Evolutionary conservation across 2,329 filamentous ascomycete genomes (phyloP).

Genomic region (Scytalidium sp.): DNA sequence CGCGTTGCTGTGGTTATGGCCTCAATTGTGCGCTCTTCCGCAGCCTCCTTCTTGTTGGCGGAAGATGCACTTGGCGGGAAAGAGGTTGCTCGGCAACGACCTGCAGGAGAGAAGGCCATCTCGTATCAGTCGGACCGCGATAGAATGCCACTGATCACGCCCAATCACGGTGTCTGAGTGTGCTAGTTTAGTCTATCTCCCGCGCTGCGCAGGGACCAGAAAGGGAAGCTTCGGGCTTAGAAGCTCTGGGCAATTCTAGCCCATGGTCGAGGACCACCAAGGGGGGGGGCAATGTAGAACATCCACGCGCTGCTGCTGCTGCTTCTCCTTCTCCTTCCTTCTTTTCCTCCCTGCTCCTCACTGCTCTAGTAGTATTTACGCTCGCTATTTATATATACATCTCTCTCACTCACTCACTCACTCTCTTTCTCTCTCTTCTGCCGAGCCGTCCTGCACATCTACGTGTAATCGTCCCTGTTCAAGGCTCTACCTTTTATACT

Average conservation of each 20-base stretch:
- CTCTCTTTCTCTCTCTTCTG: background rate
- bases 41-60: background rate
- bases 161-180: background rate
- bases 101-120: too few relatives aligned
- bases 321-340: background rate
- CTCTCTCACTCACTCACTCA: background rate
- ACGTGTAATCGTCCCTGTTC: too few relatives aligned
- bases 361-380: background rate
- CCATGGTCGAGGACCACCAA: too few relatives aligned
- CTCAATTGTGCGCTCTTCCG: too few relatives aligned
- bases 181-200: too few relatives aligned
- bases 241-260: too few relatives aligned
- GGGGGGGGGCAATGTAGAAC: background rate
- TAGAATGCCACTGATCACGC: background rate
- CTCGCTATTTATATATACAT: background rate
- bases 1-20: too few relatives aligned
- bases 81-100: background rate
- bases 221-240: background rate
- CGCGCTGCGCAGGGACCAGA: background rate
- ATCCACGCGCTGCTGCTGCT: background rate
- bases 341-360: conserved; percentile 1
- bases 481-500: background rate
- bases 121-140: background rate
- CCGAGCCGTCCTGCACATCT: too few relatives aligned
- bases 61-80: background rate